Conservation (phyloP, 805 yeast species). For the Starmerella tilneyi region DNA sequence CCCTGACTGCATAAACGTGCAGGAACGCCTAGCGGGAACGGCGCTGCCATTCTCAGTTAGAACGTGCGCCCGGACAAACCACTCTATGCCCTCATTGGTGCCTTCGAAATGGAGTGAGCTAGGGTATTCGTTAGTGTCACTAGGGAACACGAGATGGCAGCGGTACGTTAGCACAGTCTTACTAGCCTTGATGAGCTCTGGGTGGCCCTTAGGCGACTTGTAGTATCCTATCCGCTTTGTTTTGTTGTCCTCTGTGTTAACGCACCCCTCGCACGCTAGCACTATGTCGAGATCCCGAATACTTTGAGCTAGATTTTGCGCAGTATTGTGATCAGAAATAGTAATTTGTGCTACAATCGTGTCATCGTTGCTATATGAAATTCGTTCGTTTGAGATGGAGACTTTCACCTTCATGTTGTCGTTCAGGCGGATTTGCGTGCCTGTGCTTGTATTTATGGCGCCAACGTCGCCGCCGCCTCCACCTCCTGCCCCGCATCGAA, state of each 20-base stretch:
- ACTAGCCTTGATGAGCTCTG: not conserved
- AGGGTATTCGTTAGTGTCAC: not conserved
- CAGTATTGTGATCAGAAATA: conserved; percentile 2
- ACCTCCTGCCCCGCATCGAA: conserved; percentile 1
- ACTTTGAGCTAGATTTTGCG: not conserved
- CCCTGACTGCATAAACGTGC: conserved; percentile 10
- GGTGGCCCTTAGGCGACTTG: not conserved
- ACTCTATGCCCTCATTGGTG: conserved; percentile 4
- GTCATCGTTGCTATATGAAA: conserved; percentile 15
- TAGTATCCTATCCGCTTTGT: not conserved
- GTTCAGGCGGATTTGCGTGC: not conserved
- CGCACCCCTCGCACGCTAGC: not conserved
- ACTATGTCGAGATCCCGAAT: not conserved
- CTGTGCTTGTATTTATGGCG: conserved; percentile 1
- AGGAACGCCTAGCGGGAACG: not conserved
- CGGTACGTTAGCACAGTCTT: not conserved
- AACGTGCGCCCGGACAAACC: conserved; percentile 12
- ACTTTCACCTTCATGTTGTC: not conserved
- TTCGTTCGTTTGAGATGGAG: not conserved
- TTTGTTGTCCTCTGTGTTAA: not conserved
- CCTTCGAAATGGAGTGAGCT: conserved; percentile 12
- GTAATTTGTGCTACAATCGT: conserved; percentile 7
- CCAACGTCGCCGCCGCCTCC: not conserved
- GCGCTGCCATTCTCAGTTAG: not conserved
- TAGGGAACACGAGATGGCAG: conserved; percentile 14